Conservation (phyloP, 2,329 filamentous ascomycete genomes). For the Diaporthe sp. region DNA sequence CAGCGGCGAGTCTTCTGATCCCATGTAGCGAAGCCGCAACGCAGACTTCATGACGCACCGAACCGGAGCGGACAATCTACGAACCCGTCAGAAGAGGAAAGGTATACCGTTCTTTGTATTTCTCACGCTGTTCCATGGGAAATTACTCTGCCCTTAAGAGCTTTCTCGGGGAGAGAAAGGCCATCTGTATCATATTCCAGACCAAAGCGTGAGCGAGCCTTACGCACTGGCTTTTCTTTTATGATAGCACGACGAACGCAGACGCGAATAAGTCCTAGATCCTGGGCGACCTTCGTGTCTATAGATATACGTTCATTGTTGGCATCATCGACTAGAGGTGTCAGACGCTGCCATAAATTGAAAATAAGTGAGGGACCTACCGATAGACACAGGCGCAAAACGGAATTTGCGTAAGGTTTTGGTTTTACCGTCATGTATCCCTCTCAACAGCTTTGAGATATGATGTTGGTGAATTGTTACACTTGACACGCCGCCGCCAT, state of each 20-base stretch:
- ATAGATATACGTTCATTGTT: conserved; percentile 1
- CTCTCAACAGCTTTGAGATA: rapidly evolving
- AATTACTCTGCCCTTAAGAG: conserved; percentile 46
- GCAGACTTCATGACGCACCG: neutral
- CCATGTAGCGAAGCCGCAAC: too few species aligned
- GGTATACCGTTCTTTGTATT: too few species aligned
- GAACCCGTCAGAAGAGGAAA: neutral
- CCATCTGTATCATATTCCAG: neutral
- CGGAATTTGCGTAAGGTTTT: neutral
- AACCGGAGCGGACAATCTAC: neutral
- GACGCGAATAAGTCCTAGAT: conserved; percentile 7
- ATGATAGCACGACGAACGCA: neutral
- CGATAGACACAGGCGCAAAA: neutral
- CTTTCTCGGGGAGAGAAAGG: conserved; percentile 43
- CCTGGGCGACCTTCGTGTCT: neutral
- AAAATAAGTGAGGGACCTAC: neutral
- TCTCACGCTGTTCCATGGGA: conserved; percentile 43
- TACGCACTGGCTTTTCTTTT: neutral
- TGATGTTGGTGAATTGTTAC: neutral
- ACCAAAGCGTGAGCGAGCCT: too few species aligned
- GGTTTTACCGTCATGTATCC: neutral
- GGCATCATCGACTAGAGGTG: conserved; percentile 22
- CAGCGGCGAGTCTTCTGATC: conserved; percentile 38
- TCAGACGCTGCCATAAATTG: neutral
- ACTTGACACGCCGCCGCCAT: neutral